A percentile compares a stretch with the other conserved stretches of the same genome.
phyloP scores from a whole-genome alignment of 1,139 yeast species.

The Oligophagozyma castellii region DNA sequence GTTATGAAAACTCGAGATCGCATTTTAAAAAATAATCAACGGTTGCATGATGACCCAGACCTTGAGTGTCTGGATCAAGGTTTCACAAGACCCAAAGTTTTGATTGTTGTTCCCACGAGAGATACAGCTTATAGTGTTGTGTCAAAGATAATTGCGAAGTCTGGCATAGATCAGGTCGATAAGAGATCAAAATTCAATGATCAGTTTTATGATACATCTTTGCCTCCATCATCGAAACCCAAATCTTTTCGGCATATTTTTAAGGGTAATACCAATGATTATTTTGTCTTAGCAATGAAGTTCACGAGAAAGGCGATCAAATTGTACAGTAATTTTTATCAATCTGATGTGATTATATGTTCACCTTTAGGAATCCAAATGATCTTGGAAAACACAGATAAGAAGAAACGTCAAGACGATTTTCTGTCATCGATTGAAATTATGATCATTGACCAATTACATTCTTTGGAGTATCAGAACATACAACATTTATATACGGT shows the following conservation, averaged over 20 bases:
- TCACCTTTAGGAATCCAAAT: slow-evolving; percentile 85
- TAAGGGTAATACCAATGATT: slow-evolving; percentile 84
- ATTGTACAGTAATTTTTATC: slow-evolving; percentile 70
- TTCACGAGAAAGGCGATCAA: slow-evolving; percentile 80
- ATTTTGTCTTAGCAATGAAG: slow-evolving; percentile 79
- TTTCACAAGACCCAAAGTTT: slow-evolving; percentile 81
- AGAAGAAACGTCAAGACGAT: slow-evolving; percentile 44
- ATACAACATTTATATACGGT: slow-evolving; percentile 75
- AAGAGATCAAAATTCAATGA: slow-evolving; percentile 61
- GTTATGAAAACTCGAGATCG: slow-evolving; percentile 75
- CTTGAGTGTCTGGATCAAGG: slow-evolving; percentile 80
- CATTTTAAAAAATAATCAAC: slow-evolving; percentile 59
- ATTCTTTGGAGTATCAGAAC: slow-evolving; percentile 83
- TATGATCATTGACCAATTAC: slow-evolving; percentile 65
- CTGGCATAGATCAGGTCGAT: slow-evolving; percentile 66
- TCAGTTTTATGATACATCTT: slow-evolving; percentile 47
- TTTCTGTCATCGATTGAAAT: slow-evolving; percentile 83
- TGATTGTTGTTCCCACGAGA: slow-evolving; percentile 75
- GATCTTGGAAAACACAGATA: slow-evolving; percentile 46
- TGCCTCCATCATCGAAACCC: slow-evolving; percentile 51
- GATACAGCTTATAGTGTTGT: slow-evolving; percentile 62
- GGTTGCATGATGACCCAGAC: slow-evolving; percentile 30
- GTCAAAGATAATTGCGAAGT: slow-evolving; percentile 43
- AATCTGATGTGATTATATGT: slow-evolving; percentile 77
- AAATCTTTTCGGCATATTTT: slow-evolving; percentile 70